phyloP scores from a whole-genome alignment of 169 alveolate genomes.

The Plasmodium blacklocki region DNA sequence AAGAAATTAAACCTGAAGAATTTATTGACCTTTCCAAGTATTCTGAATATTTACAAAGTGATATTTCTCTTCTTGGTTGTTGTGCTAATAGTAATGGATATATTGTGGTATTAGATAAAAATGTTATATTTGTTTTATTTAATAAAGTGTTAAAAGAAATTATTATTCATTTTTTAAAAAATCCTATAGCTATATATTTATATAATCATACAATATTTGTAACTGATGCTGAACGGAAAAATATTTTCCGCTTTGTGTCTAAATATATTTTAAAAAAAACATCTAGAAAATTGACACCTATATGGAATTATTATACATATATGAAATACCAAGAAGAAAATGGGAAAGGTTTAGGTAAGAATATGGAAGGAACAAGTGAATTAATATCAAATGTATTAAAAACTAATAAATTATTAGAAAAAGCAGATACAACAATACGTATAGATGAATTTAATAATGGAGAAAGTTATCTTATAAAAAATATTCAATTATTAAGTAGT shows the following conservation, averaged over 20 bases:
- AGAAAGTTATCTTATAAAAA: background rate
- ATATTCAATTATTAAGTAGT: background rate
- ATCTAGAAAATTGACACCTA: background rate
- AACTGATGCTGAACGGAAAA: constrained; percentile 55
- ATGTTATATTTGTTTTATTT: background rate
- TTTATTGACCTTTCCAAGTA: too few species aligned
- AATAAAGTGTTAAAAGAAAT: background rate
- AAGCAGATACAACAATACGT: background rate
- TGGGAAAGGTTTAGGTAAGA: background rate
- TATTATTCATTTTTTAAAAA: constrained; percentile 28
- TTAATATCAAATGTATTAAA: too few species aligned
- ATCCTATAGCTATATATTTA: constrained; percentile 56
- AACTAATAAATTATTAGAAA: background rate
- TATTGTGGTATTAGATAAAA: constrained; percentile 10
- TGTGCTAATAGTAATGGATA: background rate
- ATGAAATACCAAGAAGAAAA: background rate
- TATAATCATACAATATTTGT: constrained; percentile 20
- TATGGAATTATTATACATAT: background rate
- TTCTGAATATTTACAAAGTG: background rate
- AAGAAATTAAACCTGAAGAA: background rate
- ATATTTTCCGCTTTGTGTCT: constrained; percentile 25
- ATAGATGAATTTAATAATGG: background rate
- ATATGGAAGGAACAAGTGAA: background rate
- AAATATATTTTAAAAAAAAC: background rate
- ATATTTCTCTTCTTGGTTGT: constrained; percentile 20